phyloP scores from a whole-genome alignment of 2,329 filamentous ascomycete species.

The Fusarium lateritium region DNA sequence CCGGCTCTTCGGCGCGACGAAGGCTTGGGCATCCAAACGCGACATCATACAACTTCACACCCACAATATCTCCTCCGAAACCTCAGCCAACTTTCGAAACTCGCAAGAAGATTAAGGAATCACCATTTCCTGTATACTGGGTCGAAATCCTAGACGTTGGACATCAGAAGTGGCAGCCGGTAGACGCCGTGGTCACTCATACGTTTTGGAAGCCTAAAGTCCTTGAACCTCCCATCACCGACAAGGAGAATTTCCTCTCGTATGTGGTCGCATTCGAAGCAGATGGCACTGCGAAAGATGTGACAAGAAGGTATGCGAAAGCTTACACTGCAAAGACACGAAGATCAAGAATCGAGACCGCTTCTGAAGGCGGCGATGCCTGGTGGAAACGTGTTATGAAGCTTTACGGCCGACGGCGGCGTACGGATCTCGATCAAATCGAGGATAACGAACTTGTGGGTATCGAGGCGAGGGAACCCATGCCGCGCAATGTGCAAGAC shows the following conservation, averaged over 20 bases:
- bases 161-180: constrained; percentile 91
- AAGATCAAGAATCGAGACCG: constrained; percentile 80
- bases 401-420: constrained; percentile 59
- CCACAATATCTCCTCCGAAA: constrained; percentile 58
- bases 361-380: constrained; percentile 61
- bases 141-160: constrained; percentile 90
- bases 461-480: constrained; percentile 81
- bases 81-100: constrained; percentile 52
- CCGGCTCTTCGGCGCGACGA: constrained; percentile 59
- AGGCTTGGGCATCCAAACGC: constrained; percentile 70
- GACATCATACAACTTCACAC: constrained; percentile 65
- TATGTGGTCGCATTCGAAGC: constrained; percentile 91
- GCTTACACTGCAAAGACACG: constrained; percentile 92
- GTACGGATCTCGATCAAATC: constrained; percentile 81
- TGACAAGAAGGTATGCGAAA: constrained; percentile 90
- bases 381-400: constrained; percentile 71
- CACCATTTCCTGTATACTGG: constrained; percentile 90
- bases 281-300: constrained; percentile 83
- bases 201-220: constrained; percentile 80
- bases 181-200: constrained; percentile 87
- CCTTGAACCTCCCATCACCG: constrained; percentile 86
- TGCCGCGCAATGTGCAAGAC: constrained; percentile 88
- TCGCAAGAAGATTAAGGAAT: constrained; percentile 72
- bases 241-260: constrained; percentile 80
- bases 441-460: constrained; percentile 84